Percentiles rank a stretch among this genome's conserved stretches.
Evolutionary conservation across 208 protist species (phyloP).

Genomic region (Willaertia magna): DNA sequence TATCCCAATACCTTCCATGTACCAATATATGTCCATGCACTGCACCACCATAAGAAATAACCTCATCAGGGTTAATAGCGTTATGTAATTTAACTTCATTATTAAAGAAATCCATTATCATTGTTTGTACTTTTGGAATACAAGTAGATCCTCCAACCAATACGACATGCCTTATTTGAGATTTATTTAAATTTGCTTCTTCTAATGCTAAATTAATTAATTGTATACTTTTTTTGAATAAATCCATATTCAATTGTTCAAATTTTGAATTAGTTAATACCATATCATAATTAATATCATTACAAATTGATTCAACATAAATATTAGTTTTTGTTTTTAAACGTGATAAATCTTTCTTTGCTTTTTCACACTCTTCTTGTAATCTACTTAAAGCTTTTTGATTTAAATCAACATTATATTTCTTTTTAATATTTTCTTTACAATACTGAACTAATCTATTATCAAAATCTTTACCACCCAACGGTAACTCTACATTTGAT

Average conservation of each 20-base stretch:
- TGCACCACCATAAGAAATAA: slow-evolving; percentile 53
- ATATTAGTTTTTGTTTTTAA: slow-evolving; percentile 64
- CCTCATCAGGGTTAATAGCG: slow-evolving; percentile 48
- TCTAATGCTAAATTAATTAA: slow-evolving; percentile 62
- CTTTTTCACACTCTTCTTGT: slow-evolving; percentile 58
- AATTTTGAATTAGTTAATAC: slow-evolving; percentile 87
- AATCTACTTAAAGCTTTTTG: slow-evolving; percentile 44
- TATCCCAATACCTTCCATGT: slow-evolving; percentile 15
- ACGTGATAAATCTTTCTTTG: slow-evolving; percentile 92
- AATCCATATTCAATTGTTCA: slow-evolving; percentile 75
- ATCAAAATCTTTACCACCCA: slow-evolving; percentile 98
- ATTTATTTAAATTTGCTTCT: slow-evolving; percentile 62
- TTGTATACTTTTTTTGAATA: slow-evolving; percentile 61
- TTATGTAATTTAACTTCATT: slow-evolving; percentile 59
- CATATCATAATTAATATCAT: slow-evolving; percentile 87
- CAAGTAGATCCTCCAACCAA: slow-evolving; percentile 86
- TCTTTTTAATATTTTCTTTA: slow-evolving; percentile 80
- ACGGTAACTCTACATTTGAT: slow-evolving; percentile 95
- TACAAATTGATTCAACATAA: slow-evolving; percentile 86
- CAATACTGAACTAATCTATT: slow-evolving; percentile 93
- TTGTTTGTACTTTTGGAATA: slow-evolving; percentile 88
- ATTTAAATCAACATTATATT: slow-evolving; percentile 50
- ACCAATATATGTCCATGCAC: slow-evolving; percentile 70
- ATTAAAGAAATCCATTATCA: slow-evolving; percentile 77
- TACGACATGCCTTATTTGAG: slow-evolving; percentile 69